phyloP scores from a whole-genome alignment of 805 yeast species.

The Yamadazyma sp. region DNA sequence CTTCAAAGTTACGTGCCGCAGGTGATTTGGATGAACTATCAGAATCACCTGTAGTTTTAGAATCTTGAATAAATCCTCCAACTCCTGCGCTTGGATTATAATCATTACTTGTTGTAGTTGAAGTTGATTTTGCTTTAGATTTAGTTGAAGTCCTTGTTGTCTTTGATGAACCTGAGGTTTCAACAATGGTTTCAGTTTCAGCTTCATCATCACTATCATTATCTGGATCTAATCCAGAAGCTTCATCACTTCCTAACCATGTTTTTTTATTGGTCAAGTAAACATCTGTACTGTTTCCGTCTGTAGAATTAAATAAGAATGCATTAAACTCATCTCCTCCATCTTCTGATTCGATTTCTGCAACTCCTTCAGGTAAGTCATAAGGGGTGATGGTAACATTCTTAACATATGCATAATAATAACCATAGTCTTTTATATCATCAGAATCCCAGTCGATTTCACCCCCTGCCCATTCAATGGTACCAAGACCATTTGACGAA shows the following conservation, averaged over 20 bases:
- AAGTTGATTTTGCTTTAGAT: slow-evolving; percentile 12
- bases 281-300: slow-evolving; percentile 37
- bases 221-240: slow-evolving; percentile 64
- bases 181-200: slow-evolving; percentile 10
- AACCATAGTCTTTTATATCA: slow-evolving; percentile 76
- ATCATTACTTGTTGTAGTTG: slow-evolving; percentile 5
- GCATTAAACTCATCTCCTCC: slow-evolving; percentile 52
- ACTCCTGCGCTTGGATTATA: slow-evolving; percentile 19
- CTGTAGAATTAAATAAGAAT: slow-evolving; percentile 44
- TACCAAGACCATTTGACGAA: slow-evolving; percentile 52
- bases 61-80: slow-evolving; percentile 40
- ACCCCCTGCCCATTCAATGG: slow-evolving; percentile 88
- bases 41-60: slow-evolving; percentile 11
- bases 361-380: slow-evolving; percentile 62
- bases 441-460: slow-evolving; percentile 73
- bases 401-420: slow-evolving; percentile 66
- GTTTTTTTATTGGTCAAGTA: slow-evolving; percentile 63
- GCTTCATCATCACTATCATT: slow-evolving; percentile 20
- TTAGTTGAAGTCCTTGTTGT: slow-evolving; percentile 17
- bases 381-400: slow-evolving; percentile 64
- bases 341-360: slow-evolving; percentile 16
- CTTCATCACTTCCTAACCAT: slow-evolving; percentile 55
- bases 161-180: slow-evolving; percentile 18
- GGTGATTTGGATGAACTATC: slow-evolving; percentile 1
- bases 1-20: slow-evolving; percentile 7